Percentiles rank a stretch among this genome's conserved stretches.
Evolutionary conservation across 2,329 filamentous ascomycete genomes (phyloP).

Genomic region (Gaeumannomyces tritici): DNA sequence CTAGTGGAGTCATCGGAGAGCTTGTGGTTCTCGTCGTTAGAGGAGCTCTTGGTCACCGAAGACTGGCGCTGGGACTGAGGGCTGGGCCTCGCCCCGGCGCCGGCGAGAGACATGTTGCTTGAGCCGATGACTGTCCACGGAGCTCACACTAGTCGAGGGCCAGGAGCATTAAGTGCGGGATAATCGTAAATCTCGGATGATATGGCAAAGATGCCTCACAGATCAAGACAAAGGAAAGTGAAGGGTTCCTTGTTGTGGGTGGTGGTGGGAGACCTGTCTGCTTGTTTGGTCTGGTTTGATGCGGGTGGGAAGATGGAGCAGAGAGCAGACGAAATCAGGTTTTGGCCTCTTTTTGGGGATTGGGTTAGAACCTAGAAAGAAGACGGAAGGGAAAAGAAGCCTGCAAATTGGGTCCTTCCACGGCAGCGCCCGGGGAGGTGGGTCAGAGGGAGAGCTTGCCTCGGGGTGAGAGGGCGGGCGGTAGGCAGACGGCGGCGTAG

Average conservation of each 20-base stretch:
- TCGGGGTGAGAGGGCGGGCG: background rate
- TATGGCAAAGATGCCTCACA: constrained; percentile 10
- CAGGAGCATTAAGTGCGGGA: constrained; percentile 1
- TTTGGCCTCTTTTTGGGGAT: background rate
- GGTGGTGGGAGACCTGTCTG: background rate
- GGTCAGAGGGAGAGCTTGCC: background rate
- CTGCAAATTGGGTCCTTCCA: background rate
- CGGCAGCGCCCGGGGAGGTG: background rate
- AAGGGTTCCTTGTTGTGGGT: background rate
- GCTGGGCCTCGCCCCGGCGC: constrained; percentile 23
- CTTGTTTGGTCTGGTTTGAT: constrained; percentile 6
- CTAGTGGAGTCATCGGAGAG: constrained; percentile 22
- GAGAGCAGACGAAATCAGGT: background rate
- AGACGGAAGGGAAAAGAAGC: background rate
- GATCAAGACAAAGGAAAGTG: constrained; percentile 3
- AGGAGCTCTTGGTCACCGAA: constrained; percentile 19
- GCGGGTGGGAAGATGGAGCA: background rate
- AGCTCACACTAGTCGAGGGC: background rate
- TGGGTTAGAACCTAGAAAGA: background rate
- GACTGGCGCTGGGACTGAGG: constrained; percentile 30
- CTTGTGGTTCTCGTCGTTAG: constrained; percentile 26
- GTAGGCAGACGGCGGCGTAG: background rate
- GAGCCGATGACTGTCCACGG: background rate
- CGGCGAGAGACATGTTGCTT: constrained; percentile 25
- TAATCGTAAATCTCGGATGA: constrained; percentile 5